Conservation (phyloP, 1,139 yeast species). For the Candida glucosophila region DNA sequence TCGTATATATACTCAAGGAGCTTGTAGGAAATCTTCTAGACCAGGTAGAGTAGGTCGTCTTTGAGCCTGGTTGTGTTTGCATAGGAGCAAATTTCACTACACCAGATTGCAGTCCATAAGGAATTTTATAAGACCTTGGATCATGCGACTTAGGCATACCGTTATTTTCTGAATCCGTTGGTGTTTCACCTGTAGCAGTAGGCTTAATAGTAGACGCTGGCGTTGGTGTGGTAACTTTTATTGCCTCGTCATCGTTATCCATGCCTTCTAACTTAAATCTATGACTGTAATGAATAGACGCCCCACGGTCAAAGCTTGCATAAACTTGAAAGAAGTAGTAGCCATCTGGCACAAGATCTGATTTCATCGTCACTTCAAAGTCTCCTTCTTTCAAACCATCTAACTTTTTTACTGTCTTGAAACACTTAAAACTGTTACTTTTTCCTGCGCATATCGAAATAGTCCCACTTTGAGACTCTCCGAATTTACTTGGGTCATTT, state of each 20-base stretch:
- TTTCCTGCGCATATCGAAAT: conserved; percentile 66
- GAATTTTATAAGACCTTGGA: conserved; percentile 32
- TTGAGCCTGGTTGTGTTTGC: conserved; percentile 77
- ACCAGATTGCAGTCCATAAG: conserved; percentile 75
- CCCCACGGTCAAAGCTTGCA: conserved; percentile 32
- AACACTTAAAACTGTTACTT: conserved; percentile 36
- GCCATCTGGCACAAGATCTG: conserved; percentile 49
- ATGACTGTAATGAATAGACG: conserved; percentile 53
- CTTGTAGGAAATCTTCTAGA: conserved; percentile 56
- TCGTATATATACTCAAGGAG: conserved; percentile 48
- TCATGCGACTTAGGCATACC: conserved; percentile 15
- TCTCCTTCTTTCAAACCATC: conserved; percentile 8
- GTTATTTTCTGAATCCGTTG: conserved; percentile 16
- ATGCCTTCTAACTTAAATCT: conserved; percentile 62
- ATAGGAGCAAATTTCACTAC: conserved; percentile 74
- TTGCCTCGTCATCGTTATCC: conserved; percentile 57
- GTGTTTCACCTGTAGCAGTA: conserved; percentile 22
- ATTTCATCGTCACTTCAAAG: conserved; percentile 34
- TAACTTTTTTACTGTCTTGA: conserved; percentile 16
- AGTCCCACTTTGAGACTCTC: too few species aligned
- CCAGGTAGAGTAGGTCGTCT: conserved; percentile 61
- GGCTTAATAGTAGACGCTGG: conserved; percentile 4
- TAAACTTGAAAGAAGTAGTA: conserved; percentile 62
- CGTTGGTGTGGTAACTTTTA: conserved; percentile 14
- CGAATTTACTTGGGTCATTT: too few species aligned